A percentile compares a stretch with the other conserved stretches of the same genome.
Conservation (phyloP, 768 basidiomycete species). For the Leccinum arenicola region DNA sequence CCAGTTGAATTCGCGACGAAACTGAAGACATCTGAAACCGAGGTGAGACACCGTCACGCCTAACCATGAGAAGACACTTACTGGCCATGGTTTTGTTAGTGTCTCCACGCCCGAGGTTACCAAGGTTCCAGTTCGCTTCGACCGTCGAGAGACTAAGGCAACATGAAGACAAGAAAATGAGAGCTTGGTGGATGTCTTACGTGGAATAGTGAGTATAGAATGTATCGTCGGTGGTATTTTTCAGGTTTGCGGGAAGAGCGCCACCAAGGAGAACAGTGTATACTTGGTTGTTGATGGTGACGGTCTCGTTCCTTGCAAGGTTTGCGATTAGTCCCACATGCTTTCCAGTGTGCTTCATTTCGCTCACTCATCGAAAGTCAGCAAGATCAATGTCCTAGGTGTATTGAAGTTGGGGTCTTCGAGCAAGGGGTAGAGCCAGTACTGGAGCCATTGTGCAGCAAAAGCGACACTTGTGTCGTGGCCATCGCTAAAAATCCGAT, state of each 20-base stretch:
- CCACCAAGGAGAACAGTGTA: constrained; percentile 42
- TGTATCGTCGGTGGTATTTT: constrained; percentile 45
- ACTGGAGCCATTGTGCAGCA: constrained; percentile 43
- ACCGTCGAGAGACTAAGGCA: constrained; percentile 43
- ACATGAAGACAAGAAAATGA: neutral
- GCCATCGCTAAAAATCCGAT: constrained; percentile 41
- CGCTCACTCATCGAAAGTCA: constrained; percentile 61
- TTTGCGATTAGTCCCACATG: neutral
- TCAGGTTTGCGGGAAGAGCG: constrained; percentile 40
- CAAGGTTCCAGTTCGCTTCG: constrained; percentile 57
- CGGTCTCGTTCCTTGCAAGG: constrained; percentile 23
- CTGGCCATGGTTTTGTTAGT: constrained; percentile 39
- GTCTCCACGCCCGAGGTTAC: constrained; percentile 54
- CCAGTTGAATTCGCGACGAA: constrained; percentile 46
- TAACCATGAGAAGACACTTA: neutral
- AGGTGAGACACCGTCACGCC: neutral
- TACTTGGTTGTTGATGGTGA: constrained; percentile 43
- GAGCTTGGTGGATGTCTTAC: constrained; percentile 1
- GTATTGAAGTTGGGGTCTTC: constrained; percentile 51
- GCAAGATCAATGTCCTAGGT: constrained; percentile 50
- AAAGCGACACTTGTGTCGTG: constrained; percentile 57
- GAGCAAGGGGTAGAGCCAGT: constrained; percentile 51
- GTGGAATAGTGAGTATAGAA: constrained; percentile 61
- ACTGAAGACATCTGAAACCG: constrained; percentile 44
- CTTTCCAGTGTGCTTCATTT: neutral